Conservation (phyloP, 352 stramenopile genomes). For the Phytophthora europaea region DNA sequence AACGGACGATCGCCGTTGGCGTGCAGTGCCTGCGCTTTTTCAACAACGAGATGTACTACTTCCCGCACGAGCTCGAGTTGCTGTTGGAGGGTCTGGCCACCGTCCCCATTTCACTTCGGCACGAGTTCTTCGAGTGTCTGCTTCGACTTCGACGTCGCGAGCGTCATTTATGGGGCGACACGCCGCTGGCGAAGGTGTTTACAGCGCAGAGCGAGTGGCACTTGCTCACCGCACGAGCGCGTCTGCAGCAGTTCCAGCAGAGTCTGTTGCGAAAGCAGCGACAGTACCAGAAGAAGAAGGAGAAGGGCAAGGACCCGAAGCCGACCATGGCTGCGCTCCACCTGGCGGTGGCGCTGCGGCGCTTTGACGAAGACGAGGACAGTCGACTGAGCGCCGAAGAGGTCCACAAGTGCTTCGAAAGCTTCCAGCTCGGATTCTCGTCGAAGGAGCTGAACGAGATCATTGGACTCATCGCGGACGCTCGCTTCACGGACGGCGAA, state of each 20-base stretch:
- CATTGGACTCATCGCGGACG: constrained; percentile 78
- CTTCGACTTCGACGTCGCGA: constrained; percentile 95
- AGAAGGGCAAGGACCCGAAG: constrained; percentile 44
- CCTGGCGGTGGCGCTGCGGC: constrained; percentile 64
- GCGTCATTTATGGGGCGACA: constrained; percentile 95
- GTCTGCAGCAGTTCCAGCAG: constrained; percentile 89
- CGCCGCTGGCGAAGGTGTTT: constrained; percentile 98
- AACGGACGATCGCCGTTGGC: constrained; percentile 55
- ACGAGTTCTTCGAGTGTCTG: constrained; percentile 88
- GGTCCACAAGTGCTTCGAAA: constrained; percentile 87
- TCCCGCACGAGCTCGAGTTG: constrained; percentile 93
- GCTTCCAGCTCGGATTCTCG: constrained; percentile 86
- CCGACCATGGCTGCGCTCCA: constrained; percentile 45
- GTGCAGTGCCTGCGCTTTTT: constrained; percentile 97
- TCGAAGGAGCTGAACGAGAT: constrained; percentile 88
- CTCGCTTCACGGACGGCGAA: constrained; percentile 48
- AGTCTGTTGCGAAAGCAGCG: constrained; percentile 74
- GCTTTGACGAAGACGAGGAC: constrained; percentile 83
- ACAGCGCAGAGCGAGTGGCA: constrained; percentile 98
- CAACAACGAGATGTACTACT: constrained; percentile 99
- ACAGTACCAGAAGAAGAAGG: constrained; percentile 54
- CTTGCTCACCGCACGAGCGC: constrained; percentile 78
- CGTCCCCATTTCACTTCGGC: constrained; percentile 73
- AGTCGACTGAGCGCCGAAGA: constrained; percentile 72
- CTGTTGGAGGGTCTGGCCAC: constrained; percentile 82